Conservation (phyloP, 177 flowering plant species). For the Vitis hybrid region DNA sequence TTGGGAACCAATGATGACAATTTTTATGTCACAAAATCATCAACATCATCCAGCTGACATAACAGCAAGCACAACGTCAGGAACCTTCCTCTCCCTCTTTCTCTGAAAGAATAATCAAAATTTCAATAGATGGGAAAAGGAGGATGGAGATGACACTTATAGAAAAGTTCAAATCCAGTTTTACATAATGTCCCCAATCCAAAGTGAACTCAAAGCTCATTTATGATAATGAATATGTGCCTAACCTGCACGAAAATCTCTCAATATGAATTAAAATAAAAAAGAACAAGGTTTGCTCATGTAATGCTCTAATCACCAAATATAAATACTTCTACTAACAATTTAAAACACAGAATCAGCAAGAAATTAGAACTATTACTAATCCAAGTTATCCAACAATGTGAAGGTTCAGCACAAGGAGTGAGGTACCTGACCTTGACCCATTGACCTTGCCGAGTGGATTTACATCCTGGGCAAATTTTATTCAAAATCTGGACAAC, state of each 20-base stretch:
- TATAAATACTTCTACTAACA: not conserved
- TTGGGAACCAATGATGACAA: no score
- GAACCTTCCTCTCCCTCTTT: not conserved
- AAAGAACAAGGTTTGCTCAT: not conserved
- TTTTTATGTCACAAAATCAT: not conserved
- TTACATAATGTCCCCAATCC: no score
- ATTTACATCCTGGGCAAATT: slow-evolving; percentile 85
- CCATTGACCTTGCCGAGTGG: slow-evolving; percentile 31
- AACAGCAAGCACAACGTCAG: not conserved
- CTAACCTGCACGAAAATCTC: no score
- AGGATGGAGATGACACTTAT: not conserved
- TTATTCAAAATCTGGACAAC: slow-evolving; percentile 61
- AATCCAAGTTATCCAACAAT: not conserved
- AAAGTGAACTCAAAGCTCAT: no score
- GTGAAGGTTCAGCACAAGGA: slow-evolving; percentile 16
- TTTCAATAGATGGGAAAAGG: not conserved
- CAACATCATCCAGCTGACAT: not conserved
- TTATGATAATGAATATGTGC: no score
- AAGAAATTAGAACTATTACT: not conserved
- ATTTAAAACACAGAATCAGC: not conserved
- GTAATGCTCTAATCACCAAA: no score
- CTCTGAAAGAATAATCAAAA: not conserved
- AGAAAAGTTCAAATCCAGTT: not conserved
- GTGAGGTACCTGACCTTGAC: slow-evolving; percentile 64
- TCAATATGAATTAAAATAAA: not conserved